A percentile compares a stretch with the other conserved stretches of the same genome.
These are phyloP conservation scores for Ramaria sp. DNA, from an alignment of 768 basidiomycete species.

Conservation along the genomic window DNA sequence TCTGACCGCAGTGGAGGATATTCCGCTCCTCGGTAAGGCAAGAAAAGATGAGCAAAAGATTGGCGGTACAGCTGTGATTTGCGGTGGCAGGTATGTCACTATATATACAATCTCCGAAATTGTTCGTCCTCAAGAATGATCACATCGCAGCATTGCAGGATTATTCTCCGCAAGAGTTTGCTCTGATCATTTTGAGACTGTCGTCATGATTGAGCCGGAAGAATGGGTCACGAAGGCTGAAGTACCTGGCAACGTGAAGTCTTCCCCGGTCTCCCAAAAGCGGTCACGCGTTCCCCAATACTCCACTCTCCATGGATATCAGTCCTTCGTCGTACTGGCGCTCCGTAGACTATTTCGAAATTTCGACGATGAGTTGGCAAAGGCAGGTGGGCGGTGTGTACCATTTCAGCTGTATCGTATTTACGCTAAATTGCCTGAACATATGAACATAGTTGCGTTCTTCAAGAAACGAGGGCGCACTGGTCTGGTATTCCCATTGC, in stretches of 20 bases:
- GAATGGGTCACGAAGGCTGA: slow-evolving; percentile 11
- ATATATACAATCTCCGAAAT: background rate
- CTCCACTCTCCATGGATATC: slow-evolving; percentile 2
- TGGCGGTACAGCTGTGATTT: background rate
- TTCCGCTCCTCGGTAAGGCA: background rate
- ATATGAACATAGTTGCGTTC: background rate
- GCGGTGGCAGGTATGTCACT: slow-evolving; percentile 1
- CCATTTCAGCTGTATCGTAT: background rate
- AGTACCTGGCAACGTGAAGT: background rate
- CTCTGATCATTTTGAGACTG: slow-evolving; percentile 19
- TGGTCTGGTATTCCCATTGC: background rate
- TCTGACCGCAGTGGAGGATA: background rate
- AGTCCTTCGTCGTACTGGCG: slow-evolving; percentile 1
- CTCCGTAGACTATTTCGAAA: slow-evolving; percentile 1
- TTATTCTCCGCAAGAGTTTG: slow-evolving; percentile 20
- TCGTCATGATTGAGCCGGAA: slow-evolving; percentile 21
- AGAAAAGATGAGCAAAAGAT: background rate
- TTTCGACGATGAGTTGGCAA: background rate
- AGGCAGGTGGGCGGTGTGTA: background rate
- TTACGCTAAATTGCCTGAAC: background rate
- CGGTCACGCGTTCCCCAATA: slow-evolving; percentile 6
- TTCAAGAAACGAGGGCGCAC: background rate
- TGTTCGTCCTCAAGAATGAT: background rate
- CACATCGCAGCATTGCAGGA: slow-evolving; percentile 16
- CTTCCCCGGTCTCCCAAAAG: background rate